Percentiles rank a stretch among this genome's conserved stretches.
Evolutionary conservation across 179 eudicot species (phyloP).

Genomic region (Dionaea muscipula): DNA sequence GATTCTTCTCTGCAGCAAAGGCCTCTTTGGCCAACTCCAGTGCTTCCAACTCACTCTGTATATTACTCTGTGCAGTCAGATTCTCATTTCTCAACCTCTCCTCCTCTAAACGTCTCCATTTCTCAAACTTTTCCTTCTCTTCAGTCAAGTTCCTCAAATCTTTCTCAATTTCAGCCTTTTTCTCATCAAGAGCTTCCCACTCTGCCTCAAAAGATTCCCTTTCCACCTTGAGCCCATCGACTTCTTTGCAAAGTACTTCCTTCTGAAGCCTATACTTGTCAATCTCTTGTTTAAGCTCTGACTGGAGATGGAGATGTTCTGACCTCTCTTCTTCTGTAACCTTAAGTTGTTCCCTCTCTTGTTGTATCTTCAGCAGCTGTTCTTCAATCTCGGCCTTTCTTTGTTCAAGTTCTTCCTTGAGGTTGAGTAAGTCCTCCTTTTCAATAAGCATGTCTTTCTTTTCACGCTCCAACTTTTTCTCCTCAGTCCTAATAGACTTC

Average conservation of each 20-base stretch:
- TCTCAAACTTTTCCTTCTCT: conserved; percentile 52
- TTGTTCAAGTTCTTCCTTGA: conserved; percentile 56
- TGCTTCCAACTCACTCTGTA: conserved; percentile 46
- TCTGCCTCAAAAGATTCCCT: conserved; percentile 69
- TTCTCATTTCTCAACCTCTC: conserved; percentile 52
- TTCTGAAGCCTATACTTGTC: conserved; percentile 45
- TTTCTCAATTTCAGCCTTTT: conserved; percentile 27
- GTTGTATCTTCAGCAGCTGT: conserved; percentile 31
- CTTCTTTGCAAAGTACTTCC: conserved; percentile 50
- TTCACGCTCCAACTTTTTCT: conserved; percentile 42
- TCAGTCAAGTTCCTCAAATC: conserved; percentile 37
- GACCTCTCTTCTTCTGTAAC: conserved; percentile 53
- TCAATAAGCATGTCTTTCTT: conserved; percentile 46
- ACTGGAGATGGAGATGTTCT: conserved; percentile 45
- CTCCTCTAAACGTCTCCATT: conserved; percentile 39
- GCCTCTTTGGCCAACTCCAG: conserved; percentile 50
- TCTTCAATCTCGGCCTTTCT: conserved; percentile 35
- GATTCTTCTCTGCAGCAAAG: conserved; percentile 57
- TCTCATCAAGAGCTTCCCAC: conserved; percentile 89
- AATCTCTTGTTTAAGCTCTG: conserved; percentile 61
- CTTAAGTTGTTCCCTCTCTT: conserved; percentile 48
- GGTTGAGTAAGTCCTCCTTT: conserved; percentile 29
- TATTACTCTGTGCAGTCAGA: conserved; percentile 34
- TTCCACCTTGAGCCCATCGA: conserved; percentile 57
- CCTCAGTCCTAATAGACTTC: conserved; percentile 44